phyloP scores from a whole-genome alignment of 352 stramenopile genomes.

The Peronospora farinosa region DNA sequence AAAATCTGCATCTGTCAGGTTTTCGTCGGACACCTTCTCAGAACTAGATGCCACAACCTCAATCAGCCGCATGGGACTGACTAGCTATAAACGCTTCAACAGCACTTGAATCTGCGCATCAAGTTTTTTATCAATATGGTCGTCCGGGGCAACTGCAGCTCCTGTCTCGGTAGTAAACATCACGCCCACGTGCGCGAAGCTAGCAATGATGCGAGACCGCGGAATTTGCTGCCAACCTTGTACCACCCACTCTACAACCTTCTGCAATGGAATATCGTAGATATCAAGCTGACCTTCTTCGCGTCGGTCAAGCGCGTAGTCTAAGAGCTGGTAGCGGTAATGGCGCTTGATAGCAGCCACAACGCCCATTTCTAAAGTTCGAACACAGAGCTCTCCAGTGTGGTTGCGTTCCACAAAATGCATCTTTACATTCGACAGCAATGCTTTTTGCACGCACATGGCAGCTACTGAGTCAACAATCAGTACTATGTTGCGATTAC shows the following conservation, averaged over 20 bases:
- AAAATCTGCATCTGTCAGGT: constrained; percentile 61
- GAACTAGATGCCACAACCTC: constrained; percentile 43
- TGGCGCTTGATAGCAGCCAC: constrained; percentile 45
- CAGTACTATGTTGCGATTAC: constrained; percentile 61
- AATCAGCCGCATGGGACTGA: constrained; percentile 37
- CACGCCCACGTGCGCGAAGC: constrained; percentile 40
- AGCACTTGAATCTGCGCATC: constrained; percentile 49
- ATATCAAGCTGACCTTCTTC: constrained; percentile 33
- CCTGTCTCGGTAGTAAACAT: constrained; percentile 14
- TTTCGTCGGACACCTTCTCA: constrained; percentile 48
- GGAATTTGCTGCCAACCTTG: constrained; percentile 51
- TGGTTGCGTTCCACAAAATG: constrained; percentile 38
- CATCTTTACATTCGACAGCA: constrained; percentile 60
- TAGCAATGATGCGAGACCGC: constrained; percentile 39
- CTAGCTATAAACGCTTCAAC: constrained; percentile 47
- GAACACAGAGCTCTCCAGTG: constrained; percentile 37
- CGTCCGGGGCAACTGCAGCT: constrained; percentile 19
- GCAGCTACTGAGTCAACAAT: constrained; percentile 54
- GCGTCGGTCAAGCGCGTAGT: constrained; percentile 37
- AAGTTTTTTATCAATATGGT: constrained; percentile 41
- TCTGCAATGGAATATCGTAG: constrained; percentile 39
- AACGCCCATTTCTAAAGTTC: constrained; percentile 38
- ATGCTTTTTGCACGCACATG: constrained; percentile 49
- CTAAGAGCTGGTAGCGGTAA: constrained; percentile 47
- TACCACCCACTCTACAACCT: constrained; percentile 57